Conservation (phyloP, 2,329 filamentous ascomycete genomes). For the Hypoxylon sp. region DNA sequence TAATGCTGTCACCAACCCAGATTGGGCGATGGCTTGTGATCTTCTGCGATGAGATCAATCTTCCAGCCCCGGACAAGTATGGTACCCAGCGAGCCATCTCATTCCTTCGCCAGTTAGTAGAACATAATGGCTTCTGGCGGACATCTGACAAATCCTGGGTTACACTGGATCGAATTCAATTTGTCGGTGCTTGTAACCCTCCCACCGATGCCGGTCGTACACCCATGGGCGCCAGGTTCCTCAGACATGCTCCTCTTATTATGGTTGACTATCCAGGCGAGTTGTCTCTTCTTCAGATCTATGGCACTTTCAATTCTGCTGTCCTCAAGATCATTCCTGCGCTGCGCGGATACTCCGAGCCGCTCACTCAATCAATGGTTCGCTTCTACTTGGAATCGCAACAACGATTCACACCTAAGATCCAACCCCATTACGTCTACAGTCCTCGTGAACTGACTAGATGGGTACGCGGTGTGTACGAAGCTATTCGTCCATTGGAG, state of each 20-base stretch:
- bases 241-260: slow-evolving; percentile 96
- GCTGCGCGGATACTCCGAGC: slow-evolving; percentile 93
- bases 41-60: slow-evolving; percentile 99
- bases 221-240: slow-evolving; percentile 90
- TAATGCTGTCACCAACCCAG: slow-evolving; percentile 94
- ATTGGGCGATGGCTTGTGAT: slow-evolving; percentile 98
- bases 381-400: slow-evolving; percentile 96
- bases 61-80: slow-evolving; percentile 97
- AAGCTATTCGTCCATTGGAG: slow-evolving; percentile 94
- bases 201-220: slow-evolving; percentile 97
- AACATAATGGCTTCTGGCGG: slow-evolving; percentile 99
- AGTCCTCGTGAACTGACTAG: slow-evolving; percentile 97
- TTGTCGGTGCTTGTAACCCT: slow-evolving; percentile 98
- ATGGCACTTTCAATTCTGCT: slow-evolving; percentile 96
- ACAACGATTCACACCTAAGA: slow-evolving; percentile 92
- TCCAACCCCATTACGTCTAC: slow-evolving; percentile 99
- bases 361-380: slow-evolving; percentile 97
- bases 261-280: slow-evolving; percentile 99
- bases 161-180: slow-evolving; percentile 96
- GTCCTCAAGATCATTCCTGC: slow-evolving; percentile 97
- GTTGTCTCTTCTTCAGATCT: slow-evolving; percentile 94
- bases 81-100: slow-evolving; percentile 97
- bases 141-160: slow-evolving; percentile 99
- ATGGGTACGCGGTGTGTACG: slow-evolving; percentile 97
- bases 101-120: slow-evolving; percentile 95